Base-by-base conservation (phyloP, 2,329 filamentous ascomycete species). In the Parastagonospora avenae region DNA sequence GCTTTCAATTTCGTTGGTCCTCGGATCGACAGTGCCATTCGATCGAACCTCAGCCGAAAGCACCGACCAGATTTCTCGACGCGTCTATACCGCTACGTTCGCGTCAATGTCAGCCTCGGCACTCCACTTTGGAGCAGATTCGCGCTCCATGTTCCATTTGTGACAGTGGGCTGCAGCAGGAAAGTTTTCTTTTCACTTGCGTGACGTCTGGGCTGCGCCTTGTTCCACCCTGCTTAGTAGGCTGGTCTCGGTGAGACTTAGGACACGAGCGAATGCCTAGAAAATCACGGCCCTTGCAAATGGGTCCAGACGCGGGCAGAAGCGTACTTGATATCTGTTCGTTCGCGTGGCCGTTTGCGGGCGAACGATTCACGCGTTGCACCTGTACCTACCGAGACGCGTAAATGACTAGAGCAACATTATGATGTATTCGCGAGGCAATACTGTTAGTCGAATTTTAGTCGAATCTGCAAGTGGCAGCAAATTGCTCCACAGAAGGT, bases 51-150 rank as follows among this genome's bases (percentile, higher is more conserved):
- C 32, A 59, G 58, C 53, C 58, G 53, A 60, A 56, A 33, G 16
- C 56, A 61, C 62, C 60, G 63, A 54, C 52, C 55, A 60, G 50
- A 50, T 67, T 62, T 68, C 59, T 57, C 50, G 64, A 73, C 69
- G 70, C 69, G 70, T 73, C 59, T 51, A 60, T 63, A 60, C 50
- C 61, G 63, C 60, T 51, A 49, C 52, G 19, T 53, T 64, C 60
- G 59, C 59, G 59, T 62, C 56, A 50, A 43, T 52, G 56, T 63
- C 57, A 51, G 52, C 52, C 54, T 60, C 57, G 42, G 41, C 43
- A 55, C 56, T 64, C 63, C 59, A 64, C 59, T 54, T 46, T 54
- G 57, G 43, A 40, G 39, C 46, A 39, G 46, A 48, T 51, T 16
- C 48, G 51, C 43, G n/a, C 42, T 46, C 54, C 48, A 33, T 48